Conservation (phyloP, 139 green algal species). For the Auxenochlorella protothecoides region DNA sequence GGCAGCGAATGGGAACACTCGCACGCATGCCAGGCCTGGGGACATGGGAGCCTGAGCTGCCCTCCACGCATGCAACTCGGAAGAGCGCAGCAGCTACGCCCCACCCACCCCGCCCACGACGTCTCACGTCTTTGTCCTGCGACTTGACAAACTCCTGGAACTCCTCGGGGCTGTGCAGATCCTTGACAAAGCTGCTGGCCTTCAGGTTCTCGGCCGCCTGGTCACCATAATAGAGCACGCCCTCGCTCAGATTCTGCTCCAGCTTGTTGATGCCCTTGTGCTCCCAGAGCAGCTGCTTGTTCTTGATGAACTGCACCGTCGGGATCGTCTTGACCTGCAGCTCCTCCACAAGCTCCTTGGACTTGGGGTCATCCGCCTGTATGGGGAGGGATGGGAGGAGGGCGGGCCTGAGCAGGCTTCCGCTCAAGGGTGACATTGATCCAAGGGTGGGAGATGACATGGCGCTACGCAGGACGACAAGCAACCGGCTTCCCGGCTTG, state of each 20-base stretch:
- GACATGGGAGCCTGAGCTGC: too few species aligned
- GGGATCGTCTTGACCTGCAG: slow-evolving; percentile 63
- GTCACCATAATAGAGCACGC: slow-evolving; percentile 59
- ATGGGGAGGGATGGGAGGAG: not conserved
- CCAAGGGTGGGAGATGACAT: too few species aligned
- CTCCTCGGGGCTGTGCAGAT: slow-evolving; percentile 38
- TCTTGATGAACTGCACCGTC: slow-evolving; percentile 66
- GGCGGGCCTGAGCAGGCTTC: too few species aligned
- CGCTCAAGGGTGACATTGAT: too few species aligned
- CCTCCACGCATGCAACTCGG: too few species aligned
- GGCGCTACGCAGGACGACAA: too few species aligned
- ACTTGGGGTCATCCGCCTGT: slow-evolving; percentile 43
- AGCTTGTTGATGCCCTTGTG: slow-evolving; percentile 48
- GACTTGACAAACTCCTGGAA: slow-evolving; percentile 36
- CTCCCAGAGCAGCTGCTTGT: slow-evolving; percentile 63
- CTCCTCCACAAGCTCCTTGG: slow-evolving; percentile 36
- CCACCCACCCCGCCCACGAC: too few species aligned
- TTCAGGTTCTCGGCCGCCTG: slow-evolving; percentile 37
- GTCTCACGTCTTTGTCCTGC: too few species aligned
- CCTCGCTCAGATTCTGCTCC: slow-evolving; percentile 54
- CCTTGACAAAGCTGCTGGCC: slow-evolving; percentile 39
- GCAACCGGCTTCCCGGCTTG: too few species aligned
- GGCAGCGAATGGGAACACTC: too few species aligned
- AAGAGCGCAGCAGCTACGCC: too few species aligned
- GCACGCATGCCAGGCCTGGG: too few species aligned